Conservation (phyloP, 805 yeast species). For the Nakazawaea holstii region DNA sequence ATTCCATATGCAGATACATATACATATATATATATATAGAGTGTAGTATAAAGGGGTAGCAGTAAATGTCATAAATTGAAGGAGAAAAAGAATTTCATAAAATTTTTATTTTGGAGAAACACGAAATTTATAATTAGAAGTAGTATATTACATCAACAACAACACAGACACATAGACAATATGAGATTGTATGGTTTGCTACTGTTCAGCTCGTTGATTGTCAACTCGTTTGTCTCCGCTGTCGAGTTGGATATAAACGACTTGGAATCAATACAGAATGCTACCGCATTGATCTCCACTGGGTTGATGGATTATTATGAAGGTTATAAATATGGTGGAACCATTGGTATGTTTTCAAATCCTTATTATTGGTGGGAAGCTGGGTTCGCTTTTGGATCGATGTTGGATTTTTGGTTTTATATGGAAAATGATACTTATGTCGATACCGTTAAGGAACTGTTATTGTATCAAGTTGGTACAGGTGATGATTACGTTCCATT, state of each 20-base stretch:
- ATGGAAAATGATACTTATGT: conserved; percentile 66
- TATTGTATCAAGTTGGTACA: conserved; percentile 61
- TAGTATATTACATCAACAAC: no score
- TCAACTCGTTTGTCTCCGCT: conserved; percentile 9
- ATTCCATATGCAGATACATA: no score
- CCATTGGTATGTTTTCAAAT: conserved; percentile 62
- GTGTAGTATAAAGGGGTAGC: no score
- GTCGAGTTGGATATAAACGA: conserved; percentile 32
- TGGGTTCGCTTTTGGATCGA: conserved; percentile 68
- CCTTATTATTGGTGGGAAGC: conserved; percentile 95
- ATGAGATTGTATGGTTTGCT: not conserved
- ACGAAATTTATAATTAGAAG: no score
- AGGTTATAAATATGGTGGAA: conserved; percentile 58
- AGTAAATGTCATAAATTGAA: no score
- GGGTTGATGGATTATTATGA: conserved; percentile 83
- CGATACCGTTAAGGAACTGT: conserved; percentile 49
- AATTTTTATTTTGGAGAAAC: no score
- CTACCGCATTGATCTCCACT: conserved; percentile 52
- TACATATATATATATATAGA: no score
- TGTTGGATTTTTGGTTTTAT: conserved; percentile 69
- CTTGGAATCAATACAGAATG: conserved; percentile 35
- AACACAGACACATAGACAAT: not conserved
- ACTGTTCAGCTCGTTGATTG: not conserved
- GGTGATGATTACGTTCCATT: conserved; percentile 69
- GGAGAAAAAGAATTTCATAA: no score